phyloP scores from a whole-genome alignment of 2,329 filamentous ascomycete genomes.

The Calonectria hawksworthii region DNA sequence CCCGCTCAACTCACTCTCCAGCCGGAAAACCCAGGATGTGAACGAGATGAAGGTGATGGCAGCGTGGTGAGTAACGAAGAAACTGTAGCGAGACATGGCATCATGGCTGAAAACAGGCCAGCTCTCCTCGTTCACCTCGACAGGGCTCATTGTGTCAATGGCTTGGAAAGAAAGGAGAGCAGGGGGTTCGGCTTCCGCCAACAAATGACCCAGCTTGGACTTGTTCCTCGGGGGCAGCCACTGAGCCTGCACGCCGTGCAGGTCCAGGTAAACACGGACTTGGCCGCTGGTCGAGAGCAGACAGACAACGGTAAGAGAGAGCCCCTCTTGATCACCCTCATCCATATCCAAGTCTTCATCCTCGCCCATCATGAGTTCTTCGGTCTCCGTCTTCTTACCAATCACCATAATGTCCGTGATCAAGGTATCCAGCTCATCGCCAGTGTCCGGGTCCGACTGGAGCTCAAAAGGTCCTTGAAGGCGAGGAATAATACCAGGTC shows the following conservation, averaged over 20 bases:
- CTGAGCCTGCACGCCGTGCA: conserved; percentile 74
- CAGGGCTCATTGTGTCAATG: conserved; percentile 69
- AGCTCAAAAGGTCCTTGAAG: conserved; percentile 75
- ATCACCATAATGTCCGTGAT: conserved; percentile 75
- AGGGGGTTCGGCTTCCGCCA: conserved; percentile 57
- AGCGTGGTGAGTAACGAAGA: conserved; percentile 73
- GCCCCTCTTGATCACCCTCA: conserved; percentile 69
- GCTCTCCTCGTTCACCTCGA: conserved; percentile 68
- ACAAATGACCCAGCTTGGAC: conserved; percentile 58
- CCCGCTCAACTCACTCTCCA: conserved; percentile 72
- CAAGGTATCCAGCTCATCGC: conserved; percentile 69
- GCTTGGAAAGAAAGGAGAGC: conserved; percentile 73
- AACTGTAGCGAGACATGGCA: conserved; percentile 72
- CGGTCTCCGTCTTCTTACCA: conserved; percentile 72
- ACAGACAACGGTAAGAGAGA: conserved; percentile 72
- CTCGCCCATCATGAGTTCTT: conserved; percentile 74
- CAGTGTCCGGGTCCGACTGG: conserved; percentile 67
- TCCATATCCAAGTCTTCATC: conserved; percentile 73
- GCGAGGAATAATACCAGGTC: conserved; percentile 70
- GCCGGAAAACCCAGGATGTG: conserved; percentile 73
- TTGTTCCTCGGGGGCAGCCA: conserved; percentile 73
- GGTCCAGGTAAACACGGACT: conserved; percentile 72
- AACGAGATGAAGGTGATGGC: conserved; percentile 73
- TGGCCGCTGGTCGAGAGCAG: conserved; percentile 73
- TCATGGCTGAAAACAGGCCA: conserved; percentile 76